These are phyloP conservation scores for Agaricus subrufescens DNA, from an alignment of 768 basidiomycete species.

Conservation along the genomic window DNA sequence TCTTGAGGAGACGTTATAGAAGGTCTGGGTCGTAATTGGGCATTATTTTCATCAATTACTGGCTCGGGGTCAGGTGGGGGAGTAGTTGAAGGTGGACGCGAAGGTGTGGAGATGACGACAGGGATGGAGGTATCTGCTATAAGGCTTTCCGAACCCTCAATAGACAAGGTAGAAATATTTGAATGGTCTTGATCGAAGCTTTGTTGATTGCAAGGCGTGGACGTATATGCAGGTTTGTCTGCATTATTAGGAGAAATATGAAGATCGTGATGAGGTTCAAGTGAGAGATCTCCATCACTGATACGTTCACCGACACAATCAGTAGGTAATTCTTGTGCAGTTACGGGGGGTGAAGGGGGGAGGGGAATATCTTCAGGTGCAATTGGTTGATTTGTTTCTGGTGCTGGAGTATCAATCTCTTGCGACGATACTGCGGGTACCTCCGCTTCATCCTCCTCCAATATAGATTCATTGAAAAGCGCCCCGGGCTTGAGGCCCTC, in stretches of 20 bases:
- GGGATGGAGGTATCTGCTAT: slow-evolving; percentile 21
- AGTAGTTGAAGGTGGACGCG: slow-evolving; percentile 19
- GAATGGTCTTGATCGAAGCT: too few species aligned
- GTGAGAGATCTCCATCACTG: neutral
- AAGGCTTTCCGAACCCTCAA: slow-evolving; percentile 16
- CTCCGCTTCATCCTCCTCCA: neutral
- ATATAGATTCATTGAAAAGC: neutral
- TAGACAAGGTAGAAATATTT: slow-evolving; percentile 15
- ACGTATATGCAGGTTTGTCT: neutral
- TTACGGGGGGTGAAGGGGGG: neutral
- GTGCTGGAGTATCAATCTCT: neutral
- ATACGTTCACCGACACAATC: neutral
- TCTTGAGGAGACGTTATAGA: slow-evolving; percentile 18
- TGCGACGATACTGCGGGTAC: neutral
- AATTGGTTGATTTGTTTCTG: neutral
- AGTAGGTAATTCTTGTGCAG: neutral
- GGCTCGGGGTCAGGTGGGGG: slow-evolving; percentile 6
- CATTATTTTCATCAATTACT: slow-evolving; percentile 3
- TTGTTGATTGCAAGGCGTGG: neutral
- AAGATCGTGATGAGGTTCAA: neutral
- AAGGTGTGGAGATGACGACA: slow-evolving; percentile 16
- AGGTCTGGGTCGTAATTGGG: slow-evolving; percentile 21
- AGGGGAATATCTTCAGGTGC: slow-evolving; percentile 3
- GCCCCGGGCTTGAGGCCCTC: neutral
- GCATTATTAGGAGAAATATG: neutral